Evolutionary conservation across 1,139 yeast species (phyloP).

Genomic region (Debaryomyces subglobosus): DNA sequence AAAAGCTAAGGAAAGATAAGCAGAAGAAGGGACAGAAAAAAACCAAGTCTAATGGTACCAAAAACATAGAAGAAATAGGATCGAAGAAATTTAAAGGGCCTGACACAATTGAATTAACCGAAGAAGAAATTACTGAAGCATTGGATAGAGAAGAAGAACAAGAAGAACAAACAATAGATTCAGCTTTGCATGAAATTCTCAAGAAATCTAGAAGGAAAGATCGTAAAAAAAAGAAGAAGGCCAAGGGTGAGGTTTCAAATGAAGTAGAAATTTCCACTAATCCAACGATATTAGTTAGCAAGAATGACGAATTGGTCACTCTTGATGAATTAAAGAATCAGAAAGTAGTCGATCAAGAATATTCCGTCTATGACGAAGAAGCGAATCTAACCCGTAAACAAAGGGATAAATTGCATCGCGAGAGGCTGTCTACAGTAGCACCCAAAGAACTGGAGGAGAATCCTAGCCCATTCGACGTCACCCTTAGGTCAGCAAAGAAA

Average conservation of each 20-base stretch:
- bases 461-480: constrained; percentile 33
- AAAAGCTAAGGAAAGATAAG: background rate
- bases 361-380: constrained; percentile 10
- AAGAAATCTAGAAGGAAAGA: background rate
- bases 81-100: background rate
- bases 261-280: background rate
- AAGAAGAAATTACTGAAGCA: constrained; percentile 5
- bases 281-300: constrained; percentile 9
- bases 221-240: background rate
- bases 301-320: constrained; percentile 10
- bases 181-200: background rate
- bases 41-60: background rate
- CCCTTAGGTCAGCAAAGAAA: constrained; percentile 34
- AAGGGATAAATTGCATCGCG: constrained; percentile 9
- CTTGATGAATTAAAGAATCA: constrained; percentile 11
- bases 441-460: background rate
- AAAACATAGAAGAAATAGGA: background rate
- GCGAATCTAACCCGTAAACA: constrained; percentile 7
- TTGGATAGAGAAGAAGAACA: constrained; percentile 1
- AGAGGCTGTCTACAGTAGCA: background rate
- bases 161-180: background rate
- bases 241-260: background rate
- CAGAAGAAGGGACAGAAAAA: constrained; percentile 4
- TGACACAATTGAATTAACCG: constrained; percentile 1
- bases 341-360: constrained; percentile 7